These are phyloP conservation scores for Magnolia kwangsiensis DNA, from an alignment of 164 flowering plant species.

Conservation along the genomic window DNA sequence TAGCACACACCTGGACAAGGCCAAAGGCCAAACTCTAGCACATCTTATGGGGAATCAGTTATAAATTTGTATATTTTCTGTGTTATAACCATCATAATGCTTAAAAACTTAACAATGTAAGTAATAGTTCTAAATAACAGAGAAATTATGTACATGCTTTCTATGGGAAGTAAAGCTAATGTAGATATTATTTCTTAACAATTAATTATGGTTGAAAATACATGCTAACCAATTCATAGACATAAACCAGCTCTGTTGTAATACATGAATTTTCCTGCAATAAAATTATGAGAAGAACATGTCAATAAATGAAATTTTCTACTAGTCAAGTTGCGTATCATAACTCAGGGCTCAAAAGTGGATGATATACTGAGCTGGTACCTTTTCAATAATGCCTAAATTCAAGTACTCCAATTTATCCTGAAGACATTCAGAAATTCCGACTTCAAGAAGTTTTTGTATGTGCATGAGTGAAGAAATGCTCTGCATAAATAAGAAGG, in stretches of 20 bases:
- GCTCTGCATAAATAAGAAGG: constrained; percentile 44
- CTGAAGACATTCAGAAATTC: constrained; percentile 63
- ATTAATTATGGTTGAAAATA: not conserved
- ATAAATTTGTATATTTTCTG: no score
- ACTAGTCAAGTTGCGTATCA: not conserved
- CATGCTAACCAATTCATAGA: constrained; percentile 84
- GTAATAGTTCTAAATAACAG: no score
- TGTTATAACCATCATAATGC: no score
- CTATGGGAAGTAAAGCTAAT: not conserved
- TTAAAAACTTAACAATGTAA: no score
- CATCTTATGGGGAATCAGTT: no score
- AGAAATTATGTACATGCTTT: no score
- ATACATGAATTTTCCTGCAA: constrained; percentile 69
- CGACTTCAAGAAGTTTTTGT: constrained; percentile 84
- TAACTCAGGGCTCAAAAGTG: not conserved
- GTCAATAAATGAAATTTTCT: not conserved
- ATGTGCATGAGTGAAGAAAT: constrained; percentile 75
- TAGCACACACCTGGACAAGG: no score
- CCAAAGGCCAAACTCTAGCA: no score
- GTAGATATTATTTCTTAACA: not conserved
- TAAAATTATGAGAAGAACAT: not conserved
- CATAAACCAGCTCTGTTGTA: constrained; percentile 76
- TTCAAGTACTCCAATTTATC: constrained; percentile 48
- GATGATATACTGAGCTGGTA: constrained; percentile 15
- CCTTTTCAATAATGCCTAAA: constrained; percentile 73